Percentiles rank a stretch among this genome's conserved stretches.
Conservation (phyloP, 2,329 filamentous ascomycete species). For the Calonectria pseudoreteaudii region DNA sequence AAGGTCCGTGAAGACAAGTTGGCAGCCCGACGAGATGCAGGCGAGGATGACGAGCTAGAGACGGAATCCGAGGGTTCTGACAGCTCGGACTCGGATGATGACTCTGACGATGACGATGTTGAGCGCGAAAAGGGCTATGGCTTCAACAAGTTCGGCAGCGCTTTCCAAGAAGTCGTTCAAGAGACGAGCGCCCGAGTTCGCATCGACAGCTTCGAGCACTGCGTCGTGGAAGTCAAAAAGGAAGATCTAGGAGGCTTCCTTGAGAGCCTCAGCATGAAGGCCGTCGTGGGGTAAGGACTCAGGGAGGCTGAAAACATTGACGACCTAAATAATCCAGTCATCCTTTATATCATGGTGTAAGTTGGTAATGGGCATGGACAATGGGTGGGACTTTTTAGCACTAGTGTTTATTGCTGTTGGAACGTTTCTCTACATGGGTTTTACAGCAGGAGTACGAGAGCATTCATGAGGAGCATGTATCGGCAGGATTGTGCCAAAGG, state of each 20-base stretch:
- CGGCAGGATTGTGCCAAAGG: neutral
- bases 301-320: neutral
- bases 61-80: slow-evolving; percentile 58
- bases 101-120: slow-evolving; percentile 64
- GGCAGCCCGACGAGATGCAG: slow-evolving; percentile 64
- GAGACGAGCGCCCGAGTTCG: slow-evolving; percentile 91
- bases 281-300: slow-evolving; percentile 73
- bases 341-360: slow-evolving; percentile 3
- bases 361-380: slow-evolving; percentile 10
- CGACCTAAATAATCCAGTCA: neutral
- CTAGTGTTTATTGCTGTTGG: neutral
- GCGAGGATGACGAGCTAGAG: slow-evolving; percentile 60
- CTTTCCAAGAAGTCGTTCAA: slow-evolving; percentile 93
- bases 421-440: neutral
- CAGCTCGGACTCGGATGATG: slow-evolving; percentile 56
- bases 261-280: slow-evolving; percentile 91
- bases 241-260: slow-evolving; percentile 92
- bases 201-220: slow-evolving; percentile 97
- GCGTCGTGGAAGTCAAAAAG: slow-evolving; percentile 97
- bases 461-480: slow-evolving; percentile 27
- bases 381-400: slow-evolving; percentile 8
- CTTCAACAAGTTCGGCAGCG: slow-evolving; percentile 90
- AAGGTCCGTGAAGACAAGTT: slow-evolving; percentile 71
- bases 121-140: slow-evolving; percentile 75
- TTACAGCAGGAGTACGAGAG: slow-evolving; percentile 22